These are phyloP conservation scores for Trametes elegans DNA, from an alignment of 768 basidiomycete genomes.

Conservation along the genomic window DNA sequence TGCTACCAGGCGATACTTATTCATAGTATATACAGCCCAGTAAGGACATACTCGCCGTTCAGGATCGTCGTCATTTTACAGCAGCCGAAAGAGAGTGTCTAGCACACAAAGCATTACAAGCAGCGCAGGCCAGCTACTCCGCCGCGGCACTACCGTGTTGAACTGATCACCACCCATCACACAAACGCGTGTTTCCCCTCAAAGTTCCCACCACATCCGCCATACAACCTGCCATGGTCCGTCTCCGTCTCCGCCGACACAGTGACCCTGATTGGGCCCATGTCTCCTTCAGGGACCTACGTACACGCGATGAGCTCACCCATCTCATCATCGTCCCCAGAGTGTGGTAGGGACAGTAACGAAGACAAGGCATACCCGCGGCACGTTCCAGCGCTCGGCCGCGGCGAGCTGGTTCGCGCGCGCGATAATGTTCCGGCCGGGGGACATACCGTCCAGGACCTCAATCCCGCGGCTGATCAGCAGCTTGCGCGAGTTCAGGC, in stretches of 20 bases:
- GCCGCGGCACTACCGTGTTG: too few relatives aligned
- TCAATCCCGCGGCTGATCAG: not conserved
- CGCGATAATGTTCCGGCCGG: not conserved
- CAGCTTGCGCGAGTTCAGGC: constrained; percentile 4
- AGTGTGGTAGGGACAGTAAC: not conserved
- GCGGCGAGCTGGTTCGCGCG: constrained; percentile 1
- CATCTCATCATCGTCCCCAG: not conserved
- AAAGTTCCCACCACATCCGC: not conserved
- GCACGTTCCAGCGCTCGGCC: not conserved
- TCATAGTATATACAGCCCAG: too few relatives aligned
- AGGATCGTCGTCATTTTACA: too few relatives aligned
- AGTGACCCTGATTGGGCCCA: not conserved
- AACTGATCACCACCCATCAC: too few relatives aligned
- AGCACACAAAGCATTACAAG: too few relatives aligned
- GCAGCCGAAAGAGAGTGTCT: too few relatives aligned
- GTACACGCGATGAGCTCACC: not conserved
- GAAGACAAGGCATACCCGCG: not conserved
- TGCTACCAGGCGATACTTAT: too few relatives aligned
- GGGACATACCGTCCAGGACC: not conserved
- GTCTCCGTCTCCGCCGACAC: not conserved
- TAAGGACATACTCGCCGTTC: too few relatives aligned
- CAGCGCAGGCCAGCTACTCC: too few relatives aligned
- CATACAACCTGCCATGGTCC: not conserved
- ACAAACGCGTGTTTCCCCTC: not conserved
- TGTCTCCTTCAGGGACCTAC: not conserved